phyloP scores from a whole-genome alignment of 768 basidiomycete species.

The Auricularia auricula-judae region DNA sequence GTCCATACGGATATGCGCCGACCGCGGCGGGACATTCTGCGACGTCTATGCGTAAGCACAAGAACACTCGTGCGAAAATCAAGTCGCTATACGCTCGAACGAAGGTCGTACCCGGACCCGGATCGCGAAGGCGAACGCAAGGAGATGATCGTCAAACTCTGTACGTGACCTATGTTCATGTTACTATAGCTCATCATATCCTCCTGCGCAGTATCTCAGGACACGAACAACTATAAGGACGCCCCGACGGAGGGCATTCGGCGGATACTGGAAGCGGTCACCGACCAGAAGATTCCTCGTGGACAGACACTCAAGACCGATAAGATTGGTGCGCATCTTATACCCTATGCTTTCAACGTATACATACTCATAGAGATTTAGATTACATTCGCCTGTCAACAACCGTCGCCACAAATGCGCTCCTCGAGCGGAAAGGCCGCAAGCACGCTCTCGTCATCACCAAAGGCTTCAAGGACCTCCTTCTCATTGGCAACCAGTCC shows the following conservation, averaged over 20 bases:
- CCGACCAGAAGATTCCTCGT: constrained; percentile 56
- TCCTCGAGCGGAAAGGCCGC: constrained; percentile 90
- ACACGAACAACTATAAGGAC: constrained; percentile 78
- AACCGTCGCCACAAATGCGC: constrained; percentile 92
- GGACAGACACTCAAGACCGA: constrained; percentile 57
- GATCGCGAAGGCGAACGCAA: constrained; percentile 41
- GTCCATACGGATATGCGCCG: constrained; percentile 77
- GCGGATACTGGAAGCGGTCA: constrained; percentile 69
- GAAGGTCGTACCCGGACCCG: constrained; percentile 66
- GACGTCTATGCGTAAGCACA: constrained; percentile 68
- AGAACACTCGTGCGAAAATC: not conserved
- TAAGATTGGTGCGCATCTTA: constrained; percentile 54
- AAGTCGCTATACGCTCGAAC: not conserved
- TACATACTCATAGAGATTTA: constrained; percentile 15
- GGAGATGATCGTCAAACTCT: constrained; percentile 83
- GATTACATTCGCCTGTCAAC: constrained; percentile 90
- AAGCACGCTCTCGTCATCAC: constrained; percentile 88
- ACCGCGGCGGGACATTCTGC: constrained; percentile 88
- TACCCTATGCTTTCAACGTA: not conserved
- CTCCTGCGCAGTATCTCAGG: constrained; percentile 61
- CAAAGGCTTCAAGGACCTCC: constrained; percentile 80
- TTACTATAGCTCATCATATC: not conserved
- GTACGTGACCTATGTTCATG: constrained; percentile 29
- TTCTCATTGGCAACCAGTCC: constrained; percentile 90
- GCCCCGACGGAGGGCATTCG: constrained; percentile 93